Percentiles rank a stretch among this genome's conserved stretches.
Evolutionary conservation across 2,329 filamentous ascomycete species (phyloP).

Genomic region (Hypoxylon sp.): DNA sequence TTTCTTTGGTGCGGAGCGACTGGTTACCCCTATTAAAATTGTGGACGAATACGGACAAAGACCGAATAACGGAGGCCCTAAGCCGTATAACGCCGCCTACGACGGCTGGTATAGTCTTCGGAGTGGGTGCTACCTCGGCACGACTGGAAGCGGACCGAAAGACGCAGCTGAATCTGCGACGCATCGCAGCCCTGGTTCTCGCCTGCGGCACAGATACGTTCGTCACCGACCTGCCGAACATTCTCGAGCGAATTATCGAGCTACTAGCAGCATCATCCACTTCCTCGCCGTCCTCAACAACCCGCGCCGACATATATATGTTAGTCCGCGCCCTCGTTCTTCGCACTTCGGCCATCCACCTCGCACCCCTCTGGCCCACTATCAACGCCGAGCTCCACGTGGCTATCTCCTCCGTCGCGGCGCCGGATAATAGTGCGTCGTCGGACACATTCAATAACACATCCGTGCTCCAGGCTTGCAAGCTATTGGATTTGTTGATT

Average conservation of each 20-base stretch:
- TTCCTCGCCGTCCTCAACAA: constrained; percentile 91
- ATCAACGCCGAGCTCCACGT: constrained; percentile 88
- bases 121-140: constrained; percentile 94
- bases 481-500: constrained; percentile 89
- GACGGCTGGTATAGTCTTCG: constrained; percentile 96
- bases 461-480: constrained; percentile 89
- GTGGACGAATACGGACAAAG: constrained; percentile 88
- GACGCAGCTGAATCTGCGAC: constrained; percentile 88
- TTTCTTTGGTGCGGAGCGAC: constrained; percentile 73
- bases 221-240: constrained; percentile 76
- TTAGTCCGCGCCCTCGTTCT: constrained; percentile 85
- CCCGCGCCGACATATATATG: constrained; percentile 90
- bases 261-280: constrained; percentile 84
- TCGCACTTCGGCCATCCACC: constrained; percentile 80
- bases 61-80: constrained; percentile 84
- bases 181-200: constrained; percentile 83
- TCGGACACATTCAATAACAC: constrained; percentile 81
- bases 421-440: constrained; percentile 71
- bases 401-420: constrained; percentile 79
- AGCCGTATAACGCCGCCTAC: constrained; percentile 84
- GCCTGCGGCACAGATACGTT: constrained; percentile 84
- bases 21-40: constrained; percentile 89
- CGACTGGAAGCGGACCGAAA: constrained; percentile 94
- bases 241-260: constrained; percentile 89
- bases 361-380: constrained; percentile 89